Base-by-base conservation (phyloP, 2,329 filamentous ascomycete species). In the Claviceps maximensis region DNA sequence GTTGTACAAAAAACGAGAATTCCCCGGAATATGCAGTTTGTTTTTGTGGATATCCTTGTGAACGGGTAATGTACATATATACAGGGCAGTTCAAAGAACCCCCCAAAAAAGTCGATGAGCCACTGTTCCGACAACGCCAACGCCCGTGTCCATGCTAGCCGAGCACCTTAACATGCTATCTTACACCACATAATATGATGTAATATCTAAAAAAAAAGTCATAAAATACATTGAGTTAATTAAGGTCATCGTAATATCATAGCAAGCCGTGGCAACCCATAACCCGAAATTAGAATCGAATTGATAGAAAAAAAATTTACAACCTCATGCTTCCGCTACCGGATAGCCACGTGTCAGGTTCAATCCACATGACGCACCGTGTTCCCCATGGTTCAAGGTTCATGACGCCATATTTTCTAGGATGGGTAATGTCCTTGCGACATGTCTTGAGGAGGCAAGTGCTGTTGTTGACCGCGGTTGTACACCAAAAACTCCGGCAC, bases 401-500 rank as follows among this genome's bases (percentile, higher is more conserved):
- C 50, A 53, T 45, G 48, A 51, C 56, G 54, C 59, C 57, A 59
- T 59, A 59, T 57, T 58, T 58, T 56, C 67, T 70, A 70, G 55
- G 64, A 66, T 54, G 63, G 64, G 58, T 65, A 69, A 23, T 63
- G 63, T 48, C 66, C 66, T 46, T 68, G 67, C 50, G 58, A 56
- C 46, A 59, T 58, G 31, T 56, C 56, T 15, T 66, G 65, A n/a
- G 58, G 31, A 31, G 56, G 52, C 42, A 62, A 49, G 15, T 56
- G 57, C 44, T 63, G 63, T 36, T 65, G 60, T 53, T 67, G 65
- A 38, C 61, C 60, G 8, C 67, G 59, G 49, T 69, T 65, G 57
- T 64, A 69, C 48, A 66, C 53, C 45, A 70, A 53, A 55, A 79
- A 84, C 59, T 84, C 80, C 19, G 86, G 86, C 4, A 90, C 78